phyloP scores from a whole-genome alignment of 2,329 filamentous ascomycete genomes.

The Didymellaceae sp. region DNA sequence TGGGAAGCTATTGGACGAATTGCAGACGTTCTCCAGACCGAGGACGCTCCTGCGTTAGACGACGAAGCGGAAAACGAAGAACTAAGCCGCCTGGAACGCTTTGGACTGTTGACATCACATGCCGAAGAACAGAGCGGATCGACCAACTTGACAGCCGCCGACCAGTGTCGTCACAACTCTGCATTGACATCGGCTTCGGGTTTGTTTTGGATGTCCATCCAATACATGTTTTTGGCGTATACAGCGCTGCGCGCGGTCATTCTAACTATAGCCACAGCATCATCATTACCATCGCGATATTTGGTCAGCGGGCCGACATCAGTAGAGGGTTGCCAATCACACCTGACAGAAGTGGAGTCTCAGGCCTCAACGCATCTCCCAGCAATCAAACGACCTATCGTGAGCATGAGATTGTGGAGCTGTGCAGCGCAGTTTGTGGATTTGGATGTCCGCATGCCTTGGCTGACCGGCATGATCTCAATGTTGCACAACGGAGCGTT shows the following conservation, averaged over 20 bases:
- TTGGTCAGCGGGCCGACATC: slow-evolving; percentile 39
- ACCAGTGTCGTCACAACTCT: slow-evolving; percentile 23
- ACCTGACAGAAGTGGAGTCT: slow-evolving; percentile 35
- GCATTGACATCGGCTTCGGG: slow-evolving; percentile 29
- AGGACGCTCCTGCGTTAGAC: slow-evolving; percentile 37
- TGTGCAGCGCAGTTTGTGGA: slow-evolving; percentile 75
- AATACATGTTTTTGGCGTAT: slow-evolving; percentile 58
- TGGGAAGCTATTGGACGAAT: slow-evolving; percentile 83
- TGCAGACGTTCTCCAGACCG: slow-evolving; percentile 56
- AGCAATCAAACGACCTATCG: slow-evolving; percentile 65
- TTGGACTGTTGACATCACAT: slow-evolving; percentile 58
- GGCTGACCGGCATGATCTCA: slow-evolving; percentile 78
- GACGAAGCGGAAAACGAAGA: slow-evolving; percentile 32
- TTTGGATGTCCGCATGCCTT: slow-evolving; percentile 84
- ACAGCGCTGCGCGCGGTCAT: slow-evolving; percentile 71
- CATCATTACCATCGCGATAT: slow-evolving; percentile 67
- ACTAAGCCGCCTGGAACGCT: slow-evolving; percentile 60
- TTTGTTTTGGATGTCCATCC: slow-evolving; percentile 64
- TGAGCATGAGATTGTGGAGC: slow-evolving; percentile 79
- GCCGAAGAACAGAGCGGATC: slow-evolving; percentile 36
- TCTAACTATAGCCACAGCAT: slow-evolving; percentile 69
- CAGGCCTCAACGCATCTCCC: slow-evolving; percentile 42
- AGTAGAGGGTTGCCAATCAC: slow-evolving; percentile 42
- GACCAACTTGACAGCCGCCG: slow-evolving; percentile 24
- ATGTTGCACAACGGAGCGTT: slow-evolving; percentile 77